phyloP scores from a whole-genome alignment of 2,329 filamentous ascomycete genomes.

The Metarhizium sp. region DNA sequence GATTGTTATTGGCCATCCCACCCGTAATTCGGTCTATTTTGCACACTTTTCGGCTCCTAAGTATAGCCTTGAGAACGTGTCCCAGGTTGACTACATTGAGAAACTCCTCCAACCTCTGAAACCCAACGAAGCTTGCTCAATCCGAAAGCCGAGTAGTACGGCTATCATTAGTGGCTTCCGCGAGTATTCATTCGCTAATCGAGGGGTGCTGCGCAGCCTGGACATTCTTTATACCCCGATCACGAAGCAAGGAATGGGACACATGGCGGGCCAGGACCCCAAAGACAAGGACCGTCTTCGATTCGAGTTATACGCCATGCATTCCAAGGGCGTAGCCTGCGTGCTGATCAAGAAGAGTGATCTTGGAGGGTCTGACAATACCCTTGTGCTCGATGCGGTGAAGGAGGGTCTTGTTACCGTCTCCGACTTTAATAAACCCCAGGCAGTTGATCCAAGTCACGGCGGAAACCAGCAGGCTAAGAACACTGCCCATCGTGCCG shows the following conservation, averaged over 20 bases:
- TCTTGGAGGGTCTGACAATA: conserved; percentile 83
- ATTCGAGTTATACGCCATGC: conserved; percentile 95
- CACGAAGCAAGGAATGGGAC: conserved; percentile 52
- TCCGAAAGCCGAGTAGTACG: conserved; percentile 84
- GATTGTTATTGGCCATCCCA: conserved; percentile 90
- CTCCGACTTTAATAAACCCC: conserved; percentile 53
- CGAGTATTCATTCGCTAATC: conserved; percentile 84
- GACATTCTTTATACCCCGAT: conserved; percentile 73
- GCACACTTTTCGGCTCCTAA: conserved; percentile 89
- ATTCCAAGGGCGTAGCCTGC: conserved; percentile 93
- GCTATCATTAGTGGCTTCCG: conserved; percentile 95
- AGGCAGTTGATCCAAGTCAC: conserved; percentile 24
- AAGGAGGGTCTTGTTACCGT: conserved; percentile 66
- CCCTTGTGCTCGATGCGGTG: conserved; percentile 72
- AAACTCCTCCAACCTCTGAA: conserved; percentile 44
- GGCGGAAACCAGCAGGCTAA: conserved; percentile 26
- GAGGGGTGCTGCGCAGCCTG: conserved; percentile 79
- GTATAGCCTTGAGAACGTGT: conserved; percentile 74
- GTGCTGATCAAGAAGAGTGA: conserved; percentile 79
- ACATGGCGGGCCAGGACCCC: conserved; percentile 38
- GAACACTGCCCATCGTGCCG: conserved; percentile 21
- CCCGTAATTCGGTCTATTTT: conserved; percentile 95
- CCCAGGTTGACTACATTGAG: conserved; percentile 81
- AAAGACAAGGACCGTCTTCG: conserved; percentile 27
- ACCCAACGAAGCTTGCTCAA: conserved; percentile 12